Base-by-base conservation (phyloP, 1,139 yeast species). In the Pichia inconspicua region DNA sequence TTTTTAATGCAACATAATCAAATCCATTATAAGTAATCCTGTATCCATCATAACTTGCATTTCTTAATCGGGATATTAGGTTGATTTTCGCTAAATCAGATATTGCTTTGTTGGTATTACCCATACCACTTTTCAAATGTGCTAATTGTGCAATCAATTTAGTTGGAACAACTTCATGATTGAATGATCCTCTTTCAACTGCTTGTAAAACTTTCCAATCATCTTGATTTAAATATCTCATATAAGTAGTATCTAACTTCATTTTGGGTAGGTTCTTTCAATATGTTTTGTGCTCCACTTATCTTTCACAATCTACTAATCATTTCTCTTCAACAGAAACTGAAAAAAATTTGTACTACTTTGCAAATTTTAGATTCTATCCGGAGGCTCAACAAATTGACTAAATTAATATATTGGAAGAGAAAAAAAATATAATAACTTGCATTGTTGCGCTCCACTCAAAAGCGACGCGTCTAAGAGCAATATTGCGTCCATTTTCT, bases 81-180 rank as follows among this genome's bases (percentile, higher is more conserved):
- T 82, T 88, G 56, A 88, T 70, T 66, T 90, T 92, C 40, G 97
- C 97, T 54, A 92, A 73, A 59, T 87, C 95, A 15, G 87, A 78
- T 43, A 92, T 86, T 40, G 89, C 78, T 60, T 88, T 72, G 59
- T 82, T 82, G 3, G 66, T 60, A 9, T 95, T 84, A 17, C 86
- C 87, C 14, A 94, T 77, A 14, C 81, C 78, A 36, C 90, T 82
- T 55, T 84, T 78, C 61, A 89, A 67, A 2, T 89, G 89, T 9
- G 96, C 86, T 39, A 89, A 69, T 52, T 84, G 83, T 54, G 82
- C 85, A 52, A 92, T 89, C 70, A 92, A 69, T 43, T 77, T 74
- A 0, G 96, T 87, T 15, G 99, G 98, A 17, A 94, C 97, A 51
- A 94, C 78, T 64, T 92, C 97, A 66, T 94, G 98, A 65, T 86